A percentile compares a stretch with the other conserved stretches of the same genome.
Evolutionary conservation across 805 yeast genomes (phyloP).

Genomic region (Spathaspora hagerdaliae): DNA sequence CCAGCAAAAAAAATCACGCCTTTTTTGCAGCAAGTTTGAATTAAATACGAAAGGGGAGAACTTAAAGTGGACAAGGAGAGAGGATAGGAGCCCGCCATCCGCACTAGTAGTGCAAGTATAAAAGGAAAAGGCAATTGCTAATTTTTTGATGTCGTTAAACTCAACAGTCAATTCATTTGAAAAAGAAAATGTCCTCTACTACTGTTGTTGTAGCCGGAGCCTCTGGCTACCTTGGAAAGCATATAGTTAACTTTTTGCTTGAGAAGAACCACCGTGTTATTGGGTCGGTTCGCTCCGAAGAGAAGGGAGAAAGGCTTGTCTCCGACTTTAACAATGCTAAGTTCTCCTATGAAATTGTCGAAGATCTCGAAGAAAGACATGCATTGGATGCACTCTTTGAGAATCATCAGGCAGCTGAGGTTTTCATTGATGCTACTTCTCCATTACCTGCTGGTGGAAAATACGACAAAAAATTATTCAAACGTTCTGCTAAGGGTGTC

Average conservation of each 20-base stretch:
- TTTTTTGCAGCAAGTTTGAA: no score
- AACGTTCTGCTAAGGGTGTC: conserved; percentile 56
- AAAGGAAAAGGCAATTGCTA: background rate
- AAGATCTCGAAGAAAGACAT: conserved; percentile 40
- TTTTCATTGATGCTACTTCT: conserved; percentile 58
- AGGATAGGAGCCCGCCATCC: no score
- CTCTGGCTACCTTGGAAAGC: conserved; percentile 51
- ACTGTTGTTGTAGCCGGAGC: conserved; percentile 49
- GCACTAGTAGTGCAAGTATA: no score
- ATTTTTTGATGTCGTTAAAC: no score
- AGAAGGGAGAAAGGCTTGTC: conserved; percentile 35
- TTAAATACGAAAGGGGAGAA: no score
- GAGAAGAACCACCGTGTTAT: conserved; percentile 41
- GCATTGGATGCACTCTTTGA: conserved; percentile 45
- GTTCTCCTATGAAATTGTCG: conserved; percentile 42
- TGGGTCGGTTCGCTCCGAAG: conserved; percentile 47
- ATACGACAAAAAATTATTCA: conserved; percentile 46
- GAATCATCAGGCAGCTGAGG: conserved; percentile 45
- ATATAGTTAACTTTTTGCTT: conserved; percentile 39
- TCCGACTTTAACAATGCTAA: conserved; percentile 14
- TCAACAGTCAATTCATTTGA: background rate
- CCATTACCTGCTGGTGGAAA: conserved; percentile 45
- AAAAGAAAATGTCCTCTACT: conserved; percentile 1
- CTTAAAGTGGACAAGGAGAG: no score
- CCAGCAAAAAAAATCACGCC: no score